Evolutionary conservation across 1,284 basidiomycete species (phyloP).

Genomic region (Meira miltonrushii): DNA sequence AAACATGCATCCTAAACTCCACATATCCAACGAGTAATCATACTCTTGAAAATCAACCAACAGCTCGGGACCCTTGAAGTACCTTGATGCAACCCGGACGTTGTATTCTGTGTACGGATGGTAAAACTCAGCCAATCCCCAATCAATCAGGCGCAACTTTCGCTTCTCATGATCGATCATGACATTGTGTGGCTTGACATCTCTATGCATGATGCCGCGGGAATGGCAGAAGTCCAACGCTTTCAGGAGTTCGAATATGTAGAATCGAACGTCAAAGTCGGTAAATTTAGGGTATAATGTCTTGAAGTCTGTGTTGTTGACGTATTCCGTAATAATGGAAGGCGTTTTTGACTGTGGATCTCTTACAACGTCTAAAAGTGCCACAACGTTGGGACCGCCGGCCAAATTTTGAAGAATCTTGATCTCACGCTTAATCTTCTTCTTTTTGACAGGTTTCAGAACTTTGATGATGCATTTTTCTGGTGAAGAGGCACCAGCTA

Average conservation of each 20-base stretch:
- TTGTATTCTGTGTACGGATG: slow-evolving; percentile 97
- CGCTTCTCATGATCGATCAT: slow-evolving; percentile 98
- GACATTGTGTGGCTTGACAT: slow-evolving; percentile 98
- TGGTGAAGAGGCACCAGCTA: slow-evolving; percentile 56
- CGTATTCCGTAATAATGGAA: slow-evolving; percentile 95
- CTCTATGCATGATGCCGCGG: slow-evolving; percentile 97
- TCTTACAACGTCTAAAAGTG: slow-evolving; percentile 87
- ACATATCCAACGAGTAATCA: slow-evolving; percentile 85
- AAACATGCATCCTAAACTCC: slow-evolving; percentile 98
- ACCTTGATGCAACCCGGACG: slow-evolving; percentile 91
- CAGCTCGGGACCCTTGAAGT: slow-evolving; percentile 97
- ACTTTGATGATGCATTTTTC: slow-evolving; percentile 99
- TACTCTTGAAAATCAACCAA: slow-evolving; percentile 98
- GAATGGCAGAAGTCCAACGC: slow-evolving; percentile 97
- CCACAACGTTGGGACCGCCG: slow-evolving; percentile 82
- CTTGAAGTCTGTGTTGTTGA: slow-evolving; percentile 98
- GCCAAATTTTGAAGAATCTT: slow-evolving; percentile 96
- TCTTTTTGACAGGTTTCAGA: slow-evolving; percentile 98
- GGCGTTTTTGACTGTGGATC: slow-evolving; percentile 88
- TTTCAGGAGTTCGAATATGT: slow-evolving; percentile 95
- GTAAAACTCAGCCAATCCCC: slow-evolving; percentile 98
- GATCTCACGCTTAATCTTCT: slow-evolving; percentile 99
- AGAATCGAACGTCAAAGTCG: slow-evolving; percentile 91
- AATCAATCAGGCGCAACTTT: slow-evolving; percentile 93
- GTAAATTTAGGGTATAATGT: slow-evolving; percentile 89